Evolutionary conservation across 108 stramenopile species (phyloP).

Genomic region (Cylindrotheca closterium): DNA sequence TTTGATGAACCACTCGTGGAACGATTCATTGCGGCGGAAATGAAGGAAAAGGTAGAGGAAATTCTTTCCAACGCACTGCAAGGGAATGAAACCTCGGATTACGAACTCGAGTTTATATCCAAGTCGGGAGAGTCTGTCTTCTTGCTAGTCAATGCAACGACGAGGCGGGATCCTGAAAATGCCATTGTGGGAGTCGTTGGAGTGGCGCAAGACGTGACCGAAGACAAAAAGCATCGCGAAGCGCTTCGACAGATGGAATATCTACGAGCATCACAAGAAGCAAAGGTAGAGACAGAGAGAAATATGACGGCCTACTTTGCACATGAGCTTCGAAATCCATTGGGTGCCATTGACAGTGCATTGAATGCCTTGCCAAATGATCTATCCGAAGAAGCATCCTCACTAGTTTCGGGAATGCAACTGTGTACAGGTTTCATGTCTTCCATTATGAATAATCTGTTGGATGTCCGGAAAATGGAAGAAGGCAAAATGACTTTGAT

Average conservation of each 20-base stretch:
- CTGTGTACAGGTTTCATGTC: constrained; percentile 69
- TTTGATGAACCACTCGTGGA: constrained; percentile 62
- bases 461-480: constrained; percentile 74
- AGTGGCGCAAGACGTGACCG: constrained; percentile 69
- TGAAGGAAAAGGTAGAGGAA: constrained; percentile 46
- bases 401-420: constrained; percentile 55
- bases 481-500: constrained; percentile 64
- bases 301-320: constrained; percentile 83
- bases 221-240: constrained; percentile 50
- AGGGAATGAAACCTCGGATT: constrained; percentile 69
- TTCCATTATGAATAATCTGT: constrained; percentile 71
- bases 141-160: constrained; percentile 65
- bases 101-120: constrained; percentile 69
- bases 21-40: constrained; percentile 57
- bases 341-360: constrained; percentile 68
- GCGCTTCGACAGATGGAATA: constrained; percentile 63
- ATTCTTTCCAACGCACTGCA: constrained; percentile 51
- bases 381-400: constrained; percentile 37
- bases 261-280: constrained; percentile 58
- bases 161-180: constrained; percentile 53
- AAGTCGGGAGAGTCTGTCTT: constrained; percentile 48
- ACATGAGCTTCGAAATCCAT: constrained; percentile 67
- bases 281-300: constrained; percentile 70
- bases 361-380: constrained; percentile 59
- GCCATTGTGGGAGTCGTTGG: constrained; percentile 57